phyloP scores from a whole-genome alignment of 2,329 filamentous ascomycete genomes.

The Ophiostoma himal-ulmi region DNA sequence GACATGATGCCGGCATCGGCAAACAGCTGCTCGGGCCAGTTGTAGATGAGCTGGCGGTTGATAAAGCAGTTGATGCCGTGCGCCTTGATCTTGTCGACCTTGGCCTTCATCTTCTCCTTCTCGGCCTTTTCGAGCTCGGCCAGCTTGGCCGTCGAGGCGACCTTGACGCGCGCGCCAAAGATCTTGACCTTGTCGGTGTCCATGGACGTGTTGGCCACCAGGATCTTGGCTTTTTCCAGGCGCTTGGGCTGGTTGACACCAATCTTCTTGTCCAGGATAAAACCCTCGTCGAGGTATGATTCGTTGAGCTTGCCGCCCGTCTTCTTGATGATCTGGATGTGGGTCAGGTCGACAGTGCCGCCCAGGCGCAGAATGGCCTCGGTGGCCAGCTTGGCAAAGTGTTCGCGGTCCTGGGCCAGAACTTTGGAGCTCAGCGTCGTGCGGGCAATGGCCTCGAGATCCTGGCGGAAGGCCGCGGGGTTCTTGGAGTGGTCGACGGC shows the following conservation, averaged over 20 bases:
- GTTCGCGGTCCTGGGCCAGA: constrained; percentile 83
- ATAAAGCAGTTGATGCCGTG: constrained; percentile 99
- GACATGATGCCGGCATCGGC: constrained; percentile 96
- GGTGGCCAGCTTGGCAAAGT: constrained; percentile 83
- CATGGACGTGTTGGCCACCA: constrained; percentile 98
- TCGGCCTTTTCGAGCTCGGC: constrained; percentile 98
- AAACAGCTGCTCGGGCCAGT: constrained; percentile 99
- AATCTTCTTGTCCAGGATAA: constrained; percentile 98
- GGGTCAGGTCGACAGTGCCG: constrained; percentile 85
- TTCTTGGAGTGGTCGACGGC: constrained; percentile 88
- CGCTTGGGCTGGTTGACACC: constrained; percentile 98
- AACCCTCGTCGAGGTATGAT: constrained; percentile 95
- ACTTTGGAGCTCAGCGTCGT: constrained; percentile 98
- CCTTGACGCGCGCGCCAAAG: constrained; percentile 94
- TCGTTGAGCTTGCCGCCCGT: constrained; percentile 94
- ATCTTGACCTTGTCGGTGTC: constrained; percentile 99
- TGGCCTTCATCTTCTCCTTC: constrained; percentile 98
- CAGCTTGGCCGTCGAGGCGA: constrained; percentile 90
- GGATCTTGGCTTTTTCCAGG: constrained; percentile 94
- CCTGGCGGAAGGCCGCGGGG: constrained; percentile 76
- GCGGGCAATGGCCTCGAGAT: constrained; percentile 82
- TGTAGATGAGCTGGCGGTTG: constrained; percentile 98
- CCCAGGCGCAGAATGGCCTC: constrained; percentile 89
- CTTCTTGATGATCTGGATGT: constrained; percentile 99
- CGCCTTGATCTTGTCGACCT: constrained; percentile 97